Evolutionary conservation across 1,284 basidiomycete genomes (phyloP).

Genomic region (Singerocomus inundabilis): DNA sequence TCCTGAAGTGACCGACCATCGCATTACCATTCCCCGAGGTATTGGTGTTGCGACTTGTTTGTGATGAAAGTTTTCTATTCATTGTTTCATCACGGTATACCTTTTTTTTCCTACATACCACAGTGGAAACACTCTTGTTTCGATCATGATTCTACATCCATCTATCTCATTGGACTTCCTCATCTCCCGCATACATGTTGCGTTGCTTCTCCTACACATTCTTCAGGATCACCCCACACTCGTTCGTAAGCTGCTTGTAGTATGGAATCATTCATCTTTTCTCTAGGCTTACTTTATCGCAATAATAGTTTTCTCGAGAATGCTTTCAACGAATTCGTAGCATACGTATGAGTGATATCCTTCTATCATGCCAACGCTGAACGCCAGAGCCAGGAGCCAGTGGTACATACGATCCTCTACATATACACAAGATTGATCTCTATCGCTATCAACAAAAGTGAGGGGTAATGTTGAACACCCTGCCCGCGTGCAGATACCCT

Average conservation of each 20-base stretch:
- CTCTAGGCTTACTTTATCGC: slow-evolving; percentile 24
- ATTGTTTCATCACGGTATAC: slow-evolving; percentile 27
- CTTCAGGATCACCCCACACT: slow-evolving; percentile 18
- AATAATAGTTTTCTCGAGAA: slow-evolving; percentile 18
- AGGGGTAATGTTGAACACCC: slow-evolving; percentile 14
- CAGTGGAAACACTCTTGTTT: slow-evolving; percentile 22
- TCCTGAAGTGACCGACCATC: slow-evolving; percentile 15
- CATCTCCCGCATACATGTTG: slow-evolving; percentile 10
- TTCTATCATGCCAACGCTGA: neutral
- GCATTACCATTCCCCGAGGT: slow-evolving; percentile 10
- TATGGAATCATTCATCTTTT: slow-evolving; percentile 25
- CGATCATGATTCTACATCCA: slow-evolving; percentile 13
- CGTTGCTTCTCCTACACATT: slow-evolving; percentile 9
- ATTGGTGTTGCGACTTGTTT: slow-evolving; percentile 3
- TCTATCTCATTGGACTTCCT: slow-evolving; percentile 19
- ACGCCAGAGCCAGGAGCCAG: neutral
- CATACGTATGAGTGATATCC: slow-evolving; percentile 11
- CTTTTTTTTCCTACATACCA: slow-evolving; percentile 21
- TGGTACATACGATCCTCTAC: neutral
- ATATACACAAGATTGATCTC: too few species aligned
- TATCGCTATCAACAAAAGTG: slow-evolving; percentile 3
- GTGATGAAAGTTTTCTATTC: slow-evolving; percentile 13
- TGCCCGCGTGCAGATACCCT: slow-evolving; percentile 29
- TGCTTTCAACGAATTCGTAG: slow-evolving; percentile 16
- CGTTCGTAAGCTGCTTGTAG: slow-evolving; percentile 28